Evolutionary conservation across 2,329 filamentous ascomycete species (phyloP).

Genomic region (Fusarium sarcochroum): DNA sequence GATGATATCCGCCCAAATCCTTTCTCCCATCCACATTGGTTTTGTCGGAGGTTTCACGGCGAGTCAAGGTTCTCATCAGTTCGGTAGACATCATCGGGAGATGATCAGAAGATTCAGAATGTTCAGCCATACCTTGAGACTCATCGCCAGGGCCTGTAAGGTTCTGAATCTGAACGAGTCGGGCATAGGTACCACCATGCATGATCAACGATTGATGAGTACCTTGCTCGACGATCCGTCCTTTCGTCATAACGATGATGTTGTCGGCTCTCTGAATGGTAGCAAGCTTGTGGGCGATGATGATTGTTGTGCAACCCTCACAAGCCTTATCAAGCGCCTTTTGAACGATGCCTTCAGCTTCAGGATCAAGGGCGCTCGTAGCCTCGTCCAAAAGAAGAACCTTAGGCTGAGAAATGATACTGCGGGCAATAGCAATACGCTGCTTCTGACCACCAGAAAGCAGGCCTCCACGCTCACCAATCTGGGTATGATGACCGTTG

Average conservation of each 20-base stretch:
- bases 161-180: conserved; percentile 62
- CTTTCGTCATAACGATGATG: conserved; percentile 49
- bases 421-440: conserved; percentile 74
- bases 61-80: no score
- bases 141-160: conserved; percentile 25
- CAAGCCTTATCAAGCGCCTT: conserved; percentile 67
- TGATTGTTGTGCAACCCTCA: conserved; percentile 70
- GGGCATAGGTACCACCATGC: conserved; percentile 63
- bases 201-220: conserved; percentile 66
- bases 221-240: conserved; percentile 48
- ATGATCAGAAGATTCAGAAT: background rate
- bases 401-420: conserved; percentile 70
- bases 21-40: no score
- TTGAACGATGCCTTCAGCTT: conserved; percentile 65
- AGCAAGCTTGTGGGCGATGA: conserved; percentile 72
- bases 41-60: no score
- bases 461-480: conserved; percentile 74
- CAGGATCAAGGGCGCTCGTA: conserved; percentile 67
- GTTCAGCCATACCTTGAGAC: no score
- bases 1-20: no score
- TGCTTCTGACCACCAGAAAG: conserved; percentile 78
- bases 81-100: no score
- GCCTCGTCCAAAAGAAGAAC: conserved; percentile 78
- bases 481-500: conserved; percentile 65
- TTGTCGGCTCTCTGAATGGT: conserved; percentile 52